A percentile compares a stretch with the other conserved stretches of the same genome.
These are phyloP conservation scores for Prunus dulcis DNA, from an alignment of 306 rosid species.

Conservation along the genomic window DNA sequence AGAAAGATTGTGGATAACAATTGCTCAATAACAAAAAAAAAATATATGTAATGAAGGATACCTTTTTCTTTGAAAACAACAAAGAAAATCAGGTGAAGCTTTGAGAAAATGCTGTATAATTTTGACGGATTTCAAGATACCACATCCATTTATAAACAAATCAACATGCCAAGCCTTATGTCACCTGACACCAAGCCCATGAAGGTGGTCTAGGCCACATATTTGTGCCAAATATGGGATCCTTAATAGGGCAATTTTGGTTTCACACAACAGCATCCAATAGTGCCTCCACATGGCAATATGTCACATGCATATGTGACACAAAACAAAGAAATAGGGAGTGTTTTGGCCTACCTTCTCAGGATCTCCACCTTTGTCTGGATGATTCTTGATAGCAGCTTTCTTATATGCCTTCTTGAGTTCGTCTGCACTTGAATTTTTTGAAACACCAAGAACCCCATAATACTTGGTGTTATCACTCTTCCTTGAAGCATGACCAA, in stretches of 20 bases:
- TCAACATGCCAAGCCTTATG: background rate
- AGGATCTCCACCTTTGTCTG: slow-evolving; percentile 86
- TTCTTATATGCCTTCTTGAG: slow-evolving; percentile 73
- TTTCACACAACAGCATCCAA: background rate
- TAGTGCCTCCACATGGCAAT: background rate
- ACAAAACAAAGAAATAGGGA: background rate
- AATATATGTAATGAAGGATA: background rate
- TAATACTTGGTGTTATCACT: slow-evolving; percentile 68
- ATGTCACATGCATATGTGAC: background rate
- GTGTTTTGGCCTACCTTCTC: slow-evolving; percentile 52
- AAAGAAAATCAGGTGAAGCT: background rate
- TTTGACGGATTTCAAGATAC: background rate
- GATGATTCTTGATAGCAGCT: slow-evolving; percentile 79
- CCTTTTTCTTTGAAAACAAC: background rate
- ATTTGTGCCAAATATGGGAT: background rate
- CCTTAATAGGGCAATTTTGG: background rate
- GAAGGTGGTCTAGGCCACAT: background rate
- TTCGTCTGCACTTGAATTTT: slow-evolving; percentile 61
- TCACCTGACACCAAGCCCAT: background rate
- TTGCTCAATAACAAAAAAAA: background rate
- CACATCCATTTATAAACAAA: background rate
- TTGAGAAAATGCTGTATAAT: background rate
- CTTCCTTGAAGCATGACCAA: slow-evolving; percentile 62
- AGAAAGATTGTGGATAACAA: background rate
- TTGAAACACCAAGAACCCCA: slow-evolving; percentile 64